Conservation (phyloP, 345 rosid species). For the Mercurialis annua region DNA sequence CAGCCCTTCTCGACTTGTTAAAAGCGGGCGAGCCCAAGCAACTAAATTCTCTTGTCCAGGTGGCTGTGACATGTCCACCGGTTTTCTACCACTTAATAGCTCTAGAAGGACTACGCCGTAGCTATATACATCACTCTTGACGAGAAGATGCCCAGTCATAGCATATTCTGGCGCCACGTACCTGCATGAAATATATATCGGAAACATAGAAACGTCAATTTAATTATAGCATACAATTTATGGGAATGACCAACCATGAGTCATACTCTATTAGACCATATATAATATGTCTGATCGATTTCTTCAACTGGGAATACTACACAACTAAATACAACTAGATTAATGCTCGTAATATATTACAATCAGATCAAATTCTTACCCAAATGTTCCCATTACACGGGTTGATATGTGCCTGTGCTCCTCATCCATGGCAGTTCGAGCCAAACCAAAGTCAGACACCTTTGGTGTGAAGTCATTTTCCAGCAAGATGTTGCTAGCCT, state of each 20-base stretch:
- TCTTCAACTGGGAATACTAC: background rate
- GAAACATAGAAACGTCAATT: constrained; percentile 5
- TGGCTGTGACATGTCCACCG: constrained; percentile 88
- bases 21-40: constrained; percentile 79
- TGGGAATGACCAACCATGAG: background rate
- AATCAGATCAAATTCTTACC: constrained; percentile 62
- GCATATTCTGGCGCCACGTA: constrained; percentile 98
- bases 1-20: constrained; percentile 74
- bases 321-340: constrained; percentile 1
- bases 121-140: constrained; percentile 97
- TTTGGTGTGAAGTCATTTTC: constrained; percentile 91
- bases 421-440: constrained; percentile 89
- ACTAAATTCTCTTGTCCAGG: constrained; percentile 92
- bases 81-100: constrained; percentile 83
- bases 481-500: constrained; percentile 88
- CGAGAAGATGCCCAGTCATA: constrained; percentile 97
- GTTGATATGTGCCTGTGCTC: constrained; percentile 86
- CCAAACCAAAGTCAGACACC: constrained; percentile 95
- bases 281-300: background rate
- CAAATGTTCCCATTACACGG: constrained; percentile 98
- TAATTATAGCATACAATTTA: background rate
- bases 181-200: constrained; percentile 36
- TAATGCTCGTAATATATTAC: no score
- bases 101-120: constrained; percentile 98
- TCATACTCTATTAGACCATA: background rate